These are phyloP conservation scores for Colletotrichum tanaceti DNA, from an alignment of 2,329 filamentous ascomycete genomes.

Conservation along the genomic window DNA sequence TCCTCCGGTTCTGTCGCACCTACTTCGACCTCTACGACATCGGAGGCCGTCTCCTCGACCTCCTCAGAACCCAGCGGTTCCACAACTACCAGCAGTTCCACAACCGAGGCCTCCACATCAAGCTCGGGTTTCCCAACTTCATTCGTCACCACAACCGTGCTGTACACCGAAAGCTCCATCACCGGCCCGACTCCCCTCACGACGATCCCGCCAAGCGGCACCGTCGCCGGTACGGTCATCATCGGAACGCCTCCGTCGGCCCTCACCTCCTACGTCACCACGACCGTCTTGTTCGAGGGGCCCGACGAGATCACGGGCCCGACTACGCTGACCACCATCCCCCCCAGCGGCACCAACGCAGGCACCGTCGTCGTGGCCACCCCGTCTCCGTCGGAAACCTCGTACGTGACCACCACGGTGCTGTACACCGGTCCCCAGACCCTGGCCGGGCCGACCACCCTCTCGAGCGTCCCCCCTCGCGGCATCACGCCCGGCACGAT, in stretches of 20 bases:
- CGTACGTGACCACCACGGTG: background rate
- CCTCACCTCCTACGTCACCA: constrained; percentile 8
- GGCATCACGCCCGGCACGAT: constrained; percentile 33
- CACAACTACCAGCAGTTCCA: background rate
- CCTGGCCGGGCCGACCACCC: constrained; percentile 12
- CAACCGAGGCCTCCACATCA: background rate
- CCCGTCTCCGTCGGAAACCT: background rate
- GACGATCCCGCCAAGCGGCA: constrained; percentile 22
- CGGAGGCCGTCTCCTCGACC: background rate
- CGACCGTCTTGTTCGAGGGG: constrained; percentile 4
- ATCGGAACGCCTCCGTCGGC: constrained; percentile 9
- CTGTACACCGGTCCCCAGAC: constrained; percentile 10
- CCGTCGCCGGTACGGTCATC: constrained; percentile 6
- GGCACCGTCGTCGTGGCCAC: constrained; percentile 28
- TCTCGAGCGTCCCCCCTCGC: constrained; percentile 18
- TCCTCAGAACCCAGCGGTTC: background rate
- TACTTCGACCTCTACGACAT: background rate
- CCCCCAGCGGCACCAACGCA: background rate
- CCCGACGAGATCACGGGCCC: background rate
- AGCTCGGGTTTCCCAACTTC: background rate
- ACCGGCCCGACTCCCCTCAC: constrained; percentile 8
- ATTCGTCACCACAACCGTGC: constrained; percentile 7
- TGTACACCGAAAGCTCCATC: constrained; percentile 12
- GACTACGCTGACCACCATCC: constrained; percentile 12
- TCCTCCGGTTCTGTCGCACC: background rate